Conservation (phyloP, 805 yeast genomes). For the Pichia sporocuriosa region DNA sequence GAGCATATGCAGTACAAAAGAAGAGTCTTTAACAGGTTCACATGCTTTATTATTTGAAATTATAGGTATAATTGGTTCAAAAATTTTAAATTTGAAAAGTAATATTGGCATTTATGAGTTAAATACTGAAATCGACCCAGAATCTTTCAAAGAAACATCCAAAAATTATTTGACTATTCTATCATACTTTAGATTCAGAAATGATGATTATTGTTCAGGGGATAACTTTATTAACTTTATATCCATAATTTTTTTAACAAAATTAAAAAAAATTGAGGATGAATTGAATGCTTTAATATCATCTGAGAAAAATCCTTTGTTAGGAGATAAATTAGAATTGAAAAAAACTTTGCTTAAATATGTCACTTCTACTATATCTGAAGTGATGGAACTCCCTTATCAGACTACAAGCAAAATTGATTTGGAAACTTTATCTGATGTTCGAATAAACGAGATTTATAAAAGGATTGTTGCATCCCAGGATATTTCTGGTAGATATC, state of each 20-base stretch:
- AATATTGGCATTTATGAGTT: neutral
- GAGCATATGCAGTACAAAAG: slow-evolving; percentile 32
- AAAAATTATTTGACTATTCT: neutral
- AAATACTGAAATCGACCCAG: slow-evolving; percentile 5
- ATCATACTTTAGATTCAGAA: slow-evolving; percentile 1
- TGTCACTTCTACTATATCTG: neutral
- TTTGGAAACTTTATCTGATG: neutral
- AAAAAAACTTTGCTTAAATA: slow-evolving; percentile 1
- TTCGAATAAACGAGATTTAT: slow-evolving; percentile 15
- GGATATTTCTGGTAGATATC: slow-evolving; percentile 37
- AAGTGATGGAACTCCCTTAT: neutral
- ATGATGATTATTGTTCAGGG: no score
- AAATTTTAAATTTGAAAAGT: slow-evolving; percentile 34
- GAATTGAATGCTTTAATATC: neutral
- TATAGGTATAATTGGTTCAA: slow-evolving; percentile 54
- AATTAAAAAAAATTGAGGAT: neutral
- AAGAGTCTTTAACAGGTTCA: slow-evolving; percentile 31
- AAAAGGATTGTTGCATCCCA: slow-evolving; percentile 25
- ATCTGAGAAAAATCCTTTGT: neutral
- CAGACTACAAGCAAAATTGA: neutral
- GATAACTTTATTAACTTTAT: neutral
- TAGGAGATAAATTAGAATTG: neutral
- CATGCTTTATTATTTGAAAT: slow-evolving; percentile 53
- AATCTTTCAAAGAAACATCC: slow-evolving; percentile 8
- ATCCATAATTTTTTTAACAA: neutral